A percentile compares a stretch with the other conserved stretches of the same genome.
Conservation (phyloP, 75 land plant species). For the Larix kaempferi region DNA sequence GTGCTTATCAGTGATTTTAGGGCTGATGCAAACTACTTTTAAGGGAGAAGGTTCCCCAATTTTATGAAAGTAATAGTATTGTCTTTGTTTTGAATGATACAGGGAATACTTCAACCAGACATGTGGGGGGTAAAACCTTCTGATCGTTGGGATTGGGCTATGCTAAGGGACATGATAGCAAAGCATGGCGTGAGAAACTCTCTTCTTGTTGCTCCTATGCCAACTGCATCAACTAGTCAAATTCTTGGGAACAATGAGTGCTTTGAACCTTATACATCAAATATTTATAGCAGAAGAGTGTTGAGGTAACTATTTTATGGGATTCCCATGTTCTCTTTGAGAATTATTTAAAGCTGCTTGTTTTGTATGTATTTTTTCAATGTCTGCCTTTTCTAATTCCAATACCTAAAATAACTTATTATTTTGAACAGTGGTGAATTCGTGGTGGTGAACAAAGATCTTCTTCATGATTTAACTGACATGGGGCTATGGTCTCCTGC, state of each 20-base stretch:
- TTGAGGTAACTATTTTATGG: constrained; percentile 22
- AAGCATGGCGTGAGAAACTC: constrained; percentile 32
- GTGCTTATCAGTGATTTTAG: background rate
- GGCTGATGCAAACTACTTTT: background rate
- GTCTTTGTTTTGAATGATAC: no score
- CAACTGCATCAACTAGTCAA: constrained; percentile 36
- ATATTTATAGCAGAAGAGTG: constrained; percentile 36
- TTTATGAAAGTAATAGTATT: background rate
- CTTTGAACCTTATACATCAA: constrained; percentile 45
- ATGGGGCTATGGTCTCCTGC: constrained; percentile 20
- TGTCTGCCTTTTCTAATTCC: no score
- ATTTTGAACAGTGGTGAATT: constrained; percentile 37
- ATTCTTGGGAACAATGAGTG: constrained; percentile 42
- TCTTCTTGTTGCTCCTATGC: constrained; percentile 37
- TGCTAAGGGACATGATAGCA: constrained; percentile 12
- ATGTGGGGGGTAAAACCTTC: constrained; percentile 30
- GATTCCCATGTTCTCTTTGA: background rate
- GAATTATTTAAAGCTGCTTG: background rate
- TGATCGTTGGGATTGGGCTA: constrained; percentile 23
- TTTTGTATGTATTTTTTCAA: no score
- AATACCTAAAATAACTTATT: no score
- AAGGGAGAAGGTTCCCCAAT: background rate
- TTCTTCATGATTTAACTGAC: constrained; percentile 39
- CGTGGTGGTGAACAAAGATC: constrained; percentile 45
- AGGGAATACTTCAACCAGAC: constrained; percentile 32